phyloP scores from a whole-genome alignment of 169 alveolate genomes.

The Cryptosporidium xiaoi region DNA sequence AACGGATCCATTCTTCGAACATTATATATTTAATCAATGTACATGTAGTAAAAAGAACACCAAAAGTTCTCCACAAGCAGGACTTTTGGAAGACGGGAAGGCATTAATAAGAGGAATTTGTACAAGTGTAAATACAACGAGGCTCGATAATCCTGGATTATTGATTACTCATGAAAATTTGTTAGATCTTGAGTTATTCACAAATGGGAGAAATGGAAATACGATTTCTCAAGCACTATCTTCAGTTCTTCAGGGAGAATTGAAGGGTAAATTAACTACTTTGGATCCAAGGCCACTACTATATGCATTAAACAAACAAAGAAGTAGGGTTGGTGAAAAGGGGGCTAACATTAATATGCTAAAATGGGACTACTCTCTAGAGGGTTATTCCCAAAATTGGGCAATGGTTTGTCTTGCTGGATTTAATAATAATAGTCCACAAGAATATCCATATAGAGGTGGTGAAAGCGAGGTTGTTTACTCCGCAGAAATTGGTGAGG shows the following conservation, averaged over 20 bases:
- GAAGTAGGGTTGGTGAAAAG: slow-evolving; percentile 47
- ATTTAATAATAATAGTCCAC: slow-evolving; percentile 60
- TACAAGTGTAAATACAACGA: slow-evolving; percentile 41
- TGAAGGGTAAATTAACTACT: slow-evolving; percentile 15
- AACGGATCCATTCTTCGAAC: slow-evolving; percentile 51
- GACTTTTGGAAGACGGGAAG: slow-evolving; percentile 60
- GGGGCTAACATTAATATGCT: slow-evolving; percentile 54
- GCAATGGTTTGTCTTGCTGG: slow-evolving; percentile 73
- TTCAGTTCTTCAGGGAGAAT: slow-evolving; percentile 26
- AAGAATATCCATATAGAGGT: slow-evolving; percentile 68
- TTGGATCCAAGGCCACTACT: slow-evolving; percentile 59
- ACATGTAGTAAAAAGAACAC: slow-evolving; percentile 60
- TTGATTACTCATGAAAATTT: slow-evolving; percentile 38
- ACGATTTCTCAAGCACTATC: slow-evolving; percentile 56
- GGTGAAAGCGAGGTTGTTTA: slow-evolving; percentile 72
- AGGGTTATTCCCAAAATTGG: slow-evolving; percentile 72
- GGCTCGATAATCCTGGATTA: slow-evolving; percentile 43
- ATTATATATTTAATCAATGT: slow-evolving; percentile 69
- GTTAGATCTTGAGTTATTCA: slow-evolving; percentile 36
- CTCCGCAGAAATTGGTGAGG: slow-evolving; percentile 42
- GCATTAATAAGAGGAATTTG: slow-evolving; percentile 67
- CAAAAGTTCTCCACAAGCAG: slow-evolving; percentile 67
- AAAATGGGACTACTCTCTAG: slow-evolving; percentile 68
- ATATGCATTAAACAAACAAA: slow-evolving; percentile 27
- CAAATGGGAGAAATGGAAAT: slow-evolving; percentile 60